phyloP scores from a whole-genome alignment of 1,284 basidiomycete genomes.

The Papiliotrema terrestris region DNA sequence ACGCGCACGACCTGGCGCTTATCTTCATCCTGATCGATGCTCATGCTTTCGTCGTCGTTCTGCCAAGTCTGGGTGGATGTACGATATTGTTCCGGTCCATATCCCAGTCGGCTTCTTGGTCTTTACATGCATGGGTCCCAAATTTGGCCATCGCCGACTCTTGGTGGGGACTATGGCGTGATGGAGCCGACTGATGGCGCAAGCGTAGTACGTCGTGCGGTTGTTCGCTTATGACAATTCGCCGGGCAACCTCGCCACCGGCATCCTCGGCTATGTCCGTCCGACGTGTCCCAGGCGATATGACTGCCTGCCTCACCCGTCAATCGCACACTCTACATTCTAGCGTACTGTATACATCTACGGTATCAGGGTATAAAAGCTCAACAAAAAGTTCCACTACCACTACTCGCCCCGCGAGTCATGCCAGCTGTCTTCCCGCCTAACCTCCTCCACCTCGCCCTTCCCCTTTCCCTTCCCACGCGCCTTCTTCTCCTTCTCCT shows the following conservation, averaged over 20 bases:
- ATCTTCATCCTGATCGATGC: background rate
- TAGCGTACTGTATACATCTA: background rate
- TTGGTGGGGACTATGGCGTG: too few relatives aligned
- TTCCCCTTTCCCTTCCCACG: background rate
- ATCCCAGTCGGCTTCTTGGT: background rate
- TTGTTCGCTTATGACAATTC: too few relatives aligned
- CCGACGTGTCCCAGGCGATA: background rate
- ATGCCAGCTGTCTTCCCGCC: slow-evolving; percentile 5
- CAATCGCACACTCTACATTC: background rate
- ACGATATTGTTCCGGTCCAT: background rate
- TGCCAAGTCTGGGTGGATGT: background rate
- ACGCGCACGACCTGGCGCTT: slow-evolving; percentile 18
- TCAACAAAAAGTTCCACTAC: too few relatives aligned
- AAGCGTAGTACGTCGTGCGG: too few relatives aligned
- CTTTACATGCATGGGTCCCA: too few relatives aligned
- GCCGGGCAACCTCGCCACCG: too few relatives aligned
- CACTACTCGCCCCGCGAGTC: slow-evolving; percentile 2
- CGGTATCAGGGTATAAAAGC: too few relatives aligned
- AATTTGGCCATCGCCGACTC: too few relatives aligned
- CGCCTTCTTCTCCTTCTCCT: background rate
- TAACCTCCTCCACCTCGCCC: background rate
- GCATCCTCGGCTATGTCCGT: background rate
- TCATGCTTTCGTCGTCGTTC: background rate
- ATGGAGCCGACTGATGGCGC: too few relatives aligned
- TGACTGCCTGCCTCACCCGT: background rate